A percentile compares a stretch with the other conserved stretches of the same genome.
Evolutionary conservation across 495 filamentous ascomycete species (phyloP).

Genomic region (Penicillium psychrofluorescens): DNA sequence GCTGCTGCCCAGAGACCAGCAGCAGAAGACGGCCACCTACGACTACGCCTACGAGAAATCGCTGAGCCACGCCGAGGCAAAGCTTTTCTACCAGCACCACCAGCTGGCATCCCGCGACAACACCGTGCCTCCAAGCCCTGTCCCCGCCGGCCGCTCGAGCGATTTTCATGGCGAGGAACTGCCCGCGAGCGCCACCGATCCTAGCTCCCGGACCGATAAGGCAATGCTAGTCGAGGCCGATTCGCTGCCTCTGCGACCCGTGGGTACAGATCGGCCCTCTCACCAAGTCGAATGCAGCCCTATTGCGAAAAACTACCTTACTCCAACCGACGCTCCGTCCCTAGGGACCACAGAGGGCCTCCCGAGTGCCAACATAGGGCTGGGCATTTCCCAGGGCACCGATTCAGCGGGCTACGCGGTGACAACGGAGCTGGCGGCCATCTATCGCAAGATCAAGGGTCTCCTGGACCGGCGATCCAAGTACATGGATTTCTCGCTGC

Average conservation of each 20-base stretch:
- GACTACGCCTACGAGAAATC: slow-evolving; percentile 85
- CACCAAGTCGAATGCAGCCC: slow-evolving; percentile 20
- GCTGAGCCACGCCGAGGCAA: slow-evolving; percentile 84
- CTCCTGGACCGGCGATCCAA: slow-evolving; percentile 80
- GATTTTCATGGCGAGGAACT: slow-evolving; percentile 7
- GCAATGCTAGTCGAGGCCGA: no score
- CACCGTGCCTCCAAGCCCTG: slow-evolving; percentile 14
- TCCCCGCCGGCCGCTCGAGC: slow-evolving; percentile 6
- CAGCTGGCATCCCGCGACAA: slow-evolving; percentile 44
- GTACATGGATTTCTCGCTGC: slow-evolving; percentile 82
- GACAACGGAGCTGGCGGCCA: slow-evolving; percentile 70
- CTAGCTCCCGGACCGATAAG: not conserved
- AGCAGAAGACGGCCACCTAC: slow-evolving; percentile 74
- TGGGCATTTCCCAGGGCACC: slow-evolving; percentile 37
- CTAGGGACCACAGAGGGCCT: slow-evolving; percentile 38
- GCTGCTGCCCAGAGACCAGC: slow-evolving; percentile 65
- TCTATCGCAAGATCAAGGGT: slow-evolving; percentile 81
- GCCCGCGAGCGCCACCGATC: not conserved
- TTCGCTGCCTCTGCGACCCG: not conserved
- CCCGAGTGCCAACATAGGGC: slow-evolving; percentile 44
- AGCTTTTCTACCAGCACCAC: slow-evolving; percentile 89
- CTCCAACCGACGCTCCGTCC: slow-evolving; percentile 35
- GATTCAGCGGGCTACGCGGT: slow-evolving; percentile 58
- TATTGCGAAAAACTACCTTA: slow-evolving; percentile 28
- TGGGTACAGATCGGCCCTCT: not conserved